Evolutionary conservation across 805 yeast species (phyloP).

Genomic region (Brettanomyces naardenensis): DNA sequence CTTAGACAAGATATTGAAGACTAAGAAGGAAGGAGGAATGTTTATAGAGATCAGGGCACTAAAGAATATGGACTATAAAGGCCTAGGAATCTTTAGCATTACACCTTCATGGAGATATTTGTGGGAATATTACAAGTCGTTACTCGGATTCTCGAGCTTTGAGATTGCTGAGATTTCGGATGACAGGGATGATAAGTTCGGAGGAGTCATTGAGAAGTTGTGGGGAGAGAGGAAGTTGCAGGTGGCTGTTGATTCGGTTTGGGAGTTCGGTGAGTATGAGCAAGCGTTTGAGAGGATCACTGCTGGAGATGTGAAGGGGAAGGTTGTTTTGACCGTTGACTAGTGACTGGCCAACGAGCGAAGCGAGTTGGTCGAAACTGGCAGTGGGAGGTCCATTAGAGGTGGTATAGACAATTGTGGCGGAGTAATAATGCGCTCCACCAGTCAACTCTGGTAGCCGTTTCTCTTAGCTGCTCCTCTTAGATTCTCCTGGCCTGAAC

Average conservation of each 20-base stretch:
- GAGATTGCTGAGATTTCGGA: constrained; percentile 5
- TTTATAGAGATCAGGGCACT: constrained; percentile 57
- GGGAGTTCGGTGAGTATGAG: constrained; percentile 34
- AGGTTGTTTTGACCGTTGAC: too few species aligned
- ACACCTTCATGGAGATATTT: constrained; percentile 16
- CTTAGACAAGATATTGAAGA: constrained; percentile 36
- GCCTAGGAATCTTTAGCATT: constrained; percentile 17
- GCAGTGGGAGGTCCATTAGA: too few species aligned
- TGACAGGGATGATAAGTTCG: constrained; percentile 5
- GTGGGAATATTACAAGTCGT: constrained; percentile 7
- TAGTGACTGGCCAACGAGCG: too few species aligned
- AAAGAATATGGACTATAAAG: constrained; percentile 28
- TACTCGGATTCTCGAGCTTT: constrained; percentile 11
- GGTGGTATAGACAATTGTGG: too few species aligned
- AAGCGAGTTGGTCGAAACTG: too few species aligned
- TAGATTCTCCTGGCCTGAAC: too few species aligned
- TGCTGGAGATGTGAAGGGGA: constrained; percentile 53
- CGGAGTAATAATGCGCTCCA: too few species aligned
- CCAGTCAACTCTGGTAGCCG: too few species aligned
- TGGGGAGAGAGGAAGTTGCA: constrained; percentile 36
- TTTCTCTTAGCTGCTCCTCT: too few species aligned
- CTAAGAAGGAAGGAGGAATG: constrained; percentile 36
- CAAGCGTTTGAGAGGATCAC: constrained; percentile 43
- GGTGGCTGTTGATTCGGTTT: constrained; percentile 47
- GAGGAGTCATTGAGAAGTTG: constrained; percentile 32